Evolutionary conservation across 2,329 filamentous ascomycete genomes (phyloP), one percentile per base, ranked within the genome.

Genomic region (Scytalidium sp.): DNA sequence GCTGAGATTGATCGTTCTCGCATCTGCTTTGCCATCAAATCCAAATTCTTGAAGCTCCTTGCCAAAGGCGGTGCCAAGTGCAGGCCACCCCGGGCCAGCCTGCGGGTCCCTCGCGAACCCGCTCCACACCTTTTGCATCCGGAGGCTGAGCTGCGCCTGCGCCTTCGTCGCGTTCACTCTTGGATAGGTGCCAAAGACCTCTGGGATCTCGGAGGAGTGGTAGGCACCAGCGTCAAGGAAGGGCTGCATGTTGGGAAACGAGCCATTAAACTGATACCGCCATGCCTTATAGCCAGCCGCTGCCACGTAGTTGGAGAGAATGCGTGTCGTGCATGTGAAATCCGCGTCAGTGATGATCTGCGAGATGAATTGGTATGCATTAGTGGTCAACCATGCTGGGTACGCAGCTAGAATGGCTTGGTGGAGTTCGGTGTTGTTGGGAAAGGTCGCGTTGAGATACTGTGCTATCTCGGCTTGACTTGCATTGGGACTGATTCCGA

Each of bases 51-150:
- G n/a, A n/a, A n/a, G n/a, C n/a, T n/a, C n/a, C n/a, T n/a, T n/a
- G n/a, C n/a, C n/a, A n/a, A n/a, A n/a, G n/a, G n/a, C n/a, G n/a
- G n/a, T n/a, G n/a, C n/a, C n/a, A n/a, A n/a, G n/a, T n/a, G n/a
- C n/a, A n/a, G n/a, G n/a, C n/a, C n/a, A n/a, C n/a, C n/a, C n/a
- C 22, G 69, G 50, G 0, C 66, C 66, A 39, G 55, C 48, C 21
- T 29, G 40, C 10, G 67, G 64, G 54, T 68, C 57, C 27, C 54
- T 57, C 5, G 64, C 67, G 59, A 69, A 70, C 4, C 60, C 50
- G 7, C 57, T 60, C 62, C 62, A 68, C 11, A 65, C 64, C 21
- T 57, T 52, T 46, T 57, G 52, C 47, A 64, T 56, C n/a, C n/a
- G n/a, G n/a, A n/a, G n/a, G n/a, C n/a, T n/a, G n/a, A n/a, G n/a